Conservation (phyloP, 352 stramenopile genomes). For the Saprolegnia parasitica region DNA sequence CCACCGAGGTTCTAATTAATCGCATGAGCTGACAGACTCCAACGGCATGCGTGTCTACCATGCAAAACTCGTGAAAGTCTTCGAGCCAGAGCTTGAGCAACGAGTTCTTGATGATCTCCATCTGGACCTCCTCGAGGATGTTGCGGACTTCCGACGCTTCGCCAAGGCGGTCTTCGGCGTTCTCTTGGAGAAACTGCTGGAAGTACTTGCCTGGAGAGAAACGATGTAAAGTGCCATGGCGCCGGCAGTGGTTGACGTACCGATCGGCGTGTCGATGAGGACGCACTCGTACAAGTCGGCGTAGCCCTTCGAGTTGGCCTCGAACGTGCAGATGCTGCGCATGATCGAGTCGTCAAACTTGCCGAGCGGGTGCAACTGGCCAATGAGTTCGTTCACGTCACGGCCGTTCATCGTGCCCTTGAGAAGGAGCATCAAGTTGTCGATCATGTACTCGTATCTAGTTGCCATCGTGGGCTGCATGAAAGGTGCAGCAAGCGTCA, state of each 20-base stretch:
- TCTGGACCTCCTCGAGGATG: slow-evolving; percentile 98
- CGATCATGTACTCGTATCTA: slow-evolving; percentile 99
- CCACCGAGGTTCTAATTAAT: slow-evolving; percentile 84
- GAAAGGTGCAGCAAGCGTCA: slow-evolving; percentile 11
- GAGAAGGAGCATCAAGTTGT: slow-evolving; percentile 99
- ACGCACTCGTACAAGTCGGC: slow-evolving; percentile 99
- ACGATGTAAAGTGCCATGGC: neutral
- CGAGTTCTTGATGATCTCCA: slow-evolving; percentile 99
- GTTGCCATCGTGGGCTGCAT: slow-evolving; percentile 24
- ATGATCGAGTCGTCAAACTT: slow-evolving; percentile 99
- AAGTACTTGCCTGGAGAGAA: slow-evolving; percentile 91
- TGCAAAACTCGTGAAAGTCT: slow-evolving; percentile 93
- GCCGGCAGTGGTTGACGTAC: slow-evolving; percentile 31
- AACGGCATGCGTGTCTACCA: slow-evolving; percentile 36
- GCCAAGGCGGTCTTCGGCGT: slow-evolving; percentile 74
- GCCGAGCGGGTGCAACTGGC: slow-evolving; percentile 95
- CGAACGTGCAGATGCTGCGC: slow-evolving; percentile 98
- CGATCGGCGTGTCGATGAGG: slow-evolving; percentile 98
- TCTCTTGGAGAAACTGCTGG: slow-evolving; percentile 95
- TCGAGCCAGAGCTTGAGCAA: slow-evolving; percentile 98
- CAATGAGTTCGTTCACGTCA: slow-evolving; percentile 97
- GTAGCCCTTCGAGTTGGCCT: slow-evolving; percentile 96
- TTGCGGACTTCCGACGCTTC: slow-evolving; percentile 89
- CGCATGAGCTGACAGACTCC: slow-evolving; percentile 1
- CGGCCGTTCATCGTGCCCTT: slow-evolving; percentile 96